Evolutionary conservation across 306 rosid genomes (phyloP).

Genomic region (Lupinus albus): DNA sequence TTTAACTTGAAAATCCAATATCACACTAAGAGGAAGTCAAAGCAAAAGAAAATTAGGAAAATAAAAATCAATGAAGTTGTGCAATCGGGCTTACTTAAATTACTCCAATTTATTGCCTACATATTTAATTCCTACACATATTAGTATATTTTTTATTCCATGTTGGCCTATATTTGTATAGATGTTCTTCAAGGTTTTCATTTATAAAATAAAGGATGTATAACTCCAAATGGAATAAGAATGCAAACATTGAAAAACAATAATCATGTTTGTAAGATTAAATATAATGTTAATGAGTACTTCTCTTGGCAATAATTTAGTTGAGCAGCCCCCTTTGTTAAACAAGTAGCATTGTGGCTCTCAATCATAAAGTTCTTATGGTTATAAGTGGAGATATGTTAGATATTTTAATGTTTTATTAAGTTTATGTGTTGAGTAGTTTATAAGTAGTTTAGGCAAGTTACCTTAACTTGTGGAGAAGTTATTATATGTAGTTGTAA

Average conservation of each 20-base stretch:
- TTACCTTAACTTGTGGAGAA: too few species aligned
- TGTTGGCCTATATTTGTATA: background rate
- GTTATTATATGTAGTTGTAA: too few species aligned
- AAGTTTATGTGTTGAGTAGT: too few species aligned
- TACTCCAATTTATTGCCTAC: background rate
- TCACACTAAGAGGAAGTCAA: background rate
- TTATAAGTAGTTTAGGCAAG: too few species aligned
- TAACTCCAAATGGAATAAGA: slow-evolving; percentile 6
- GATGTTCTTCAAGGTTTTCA: slow-evolving; percentile 16
- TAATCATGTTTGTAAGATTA: too few species aligned
- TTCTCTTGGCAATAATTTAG: too few species aligned
- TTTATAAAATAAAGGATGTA: background rate
- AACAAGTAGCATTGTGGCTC: too few species aligned
- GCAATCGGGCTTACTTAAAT: slow-evolving; percentile 5
- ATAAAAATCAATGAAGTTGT: background rate
- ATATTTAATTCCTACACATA: slow-evolving; percentile 15
- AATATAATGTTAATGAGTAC: too few species aligned
- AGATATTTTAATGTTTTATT: too few species aligned
- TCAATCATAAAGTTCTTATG: too few species aligned
- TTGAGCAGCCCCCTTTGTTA: too few species aligned
- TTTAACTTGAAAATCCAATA: slow-evolving; percentile 18
- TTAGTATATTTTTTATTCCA: background rate
- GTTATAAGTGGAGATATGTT: too few species aligned
- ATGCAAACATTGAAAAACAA: background rate
- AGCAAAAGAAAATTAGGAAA: background rate